Base-by-base conservation (phyloP, 2,329 filamentous ascomycete genomes). In the Fusarium algeriense region DNA sequence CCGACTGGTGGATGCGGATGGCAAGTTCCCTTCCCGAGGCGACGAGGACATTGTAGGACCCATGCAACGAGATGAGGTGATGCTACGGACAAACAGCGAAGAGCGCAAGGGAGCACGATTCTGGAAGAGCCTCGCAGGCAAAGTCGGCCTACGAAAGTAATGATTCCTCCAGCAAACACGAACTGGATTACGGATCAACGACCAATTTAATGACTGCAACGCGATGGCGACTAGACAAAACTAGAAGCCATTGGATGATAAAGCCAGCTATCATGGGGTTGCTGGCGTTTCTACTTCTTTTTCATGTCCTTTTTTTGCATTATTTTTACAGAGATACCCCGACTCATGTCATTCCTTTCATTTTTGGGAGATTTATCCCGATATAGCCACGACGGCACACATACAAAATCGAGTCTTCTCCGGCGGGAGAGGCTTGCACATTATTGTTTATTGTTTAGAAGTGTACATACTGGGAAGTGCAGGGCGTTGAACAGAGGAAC, bases 31-130 rank as follows among this genome's bases (percentile, higher is more conserved):
- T 28, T 90, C 91, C 74, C 88, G 95, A 35, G 94, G 94, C 56
- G 94, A 97, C 76, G 92, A 95, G 75, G 95, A 97, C 80, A 97
- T 98, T 78, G 94, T 98, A 46, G 95, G 95, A 3, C 95, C 95
- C 10, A 97, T 98, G 95, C 89, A 90, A 74, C 87, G 88, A 15
- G 86, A 88, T 71, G 83, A 84, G 41, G 81, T 84, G 69, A 89
- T 89, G 87, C 79, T 81, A 34, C 82, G 85, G 49, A 80, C 82
- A 17, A 79, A 78, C 49, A 83, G 81, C 61, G 84, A 86, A 46
- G 83, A 84, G 70, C 82, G 82, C 70, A 84, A 82, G 69, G 76
- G 81, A 20, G 78, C 80, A 41, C 82, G 83, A 55, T 87, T 87
- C 76, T 84, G 85, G 83, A 85, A 83, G 74, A 84, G 75, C 64